Conservation (phyloP, 495 filamentous ascomycete species). For the Endocarpon pusillum region DNA sequence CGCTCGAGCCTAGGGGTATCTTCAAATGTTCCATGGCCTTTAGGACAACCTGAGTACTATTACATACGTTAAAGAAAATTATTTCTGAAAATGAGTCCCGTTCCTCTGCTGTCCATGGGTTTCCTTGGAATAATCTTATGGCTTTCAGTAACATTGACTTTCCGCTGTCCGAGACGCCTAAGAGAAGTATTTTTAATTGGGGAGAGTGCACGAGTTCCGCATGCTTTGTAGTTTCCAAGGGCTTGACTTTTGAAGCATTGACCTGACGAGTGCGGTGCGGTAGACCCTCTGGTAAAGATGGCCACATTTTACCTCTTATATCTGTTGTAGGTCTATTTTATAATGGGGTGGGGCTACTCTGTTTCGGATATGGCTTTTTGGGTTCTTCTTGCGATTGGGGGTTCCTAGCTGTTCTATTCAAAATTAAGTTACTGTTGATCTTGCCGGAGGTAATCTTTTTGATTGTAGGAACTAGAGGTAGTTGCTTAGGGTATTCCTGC, state of each 20-base stretch:
- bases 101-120: background rate
- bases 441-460: too few species aligned
- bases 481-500: too few species aligned
- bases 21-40: background rate
- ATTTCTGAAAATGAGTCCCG: constrained; percentile 1
- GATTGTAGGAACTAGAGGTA: too few species aligned
- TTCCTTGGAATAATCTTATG: background rate
- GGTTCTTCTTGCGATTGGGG: too few species aligned
- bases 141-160: constrained; percentile 1
- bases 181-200: background rate
- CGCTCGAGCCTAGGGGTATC: background rate
- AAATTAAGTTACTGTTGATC: too few species aligned
- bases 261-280: background rate
- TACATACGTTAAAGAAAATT: background rate
- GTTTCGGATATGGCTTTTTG: too few species aligned
- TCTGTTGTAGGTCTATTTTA: too few species aligned
- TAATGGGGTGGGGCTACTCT: too few species aligned
- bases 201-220: background rate
- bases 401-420: too few species aligned
- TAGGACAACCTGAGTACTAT: background rate
- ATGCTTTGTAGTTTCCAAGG: background rate
- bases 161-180: background rate
- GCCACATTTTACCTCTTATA: background rate
- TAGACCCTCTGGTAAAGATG: background rate
- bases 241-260: background rate